Conservation (phyloP, 139 green algal genomes). For the Tetradesmus obliquus region DNA sequence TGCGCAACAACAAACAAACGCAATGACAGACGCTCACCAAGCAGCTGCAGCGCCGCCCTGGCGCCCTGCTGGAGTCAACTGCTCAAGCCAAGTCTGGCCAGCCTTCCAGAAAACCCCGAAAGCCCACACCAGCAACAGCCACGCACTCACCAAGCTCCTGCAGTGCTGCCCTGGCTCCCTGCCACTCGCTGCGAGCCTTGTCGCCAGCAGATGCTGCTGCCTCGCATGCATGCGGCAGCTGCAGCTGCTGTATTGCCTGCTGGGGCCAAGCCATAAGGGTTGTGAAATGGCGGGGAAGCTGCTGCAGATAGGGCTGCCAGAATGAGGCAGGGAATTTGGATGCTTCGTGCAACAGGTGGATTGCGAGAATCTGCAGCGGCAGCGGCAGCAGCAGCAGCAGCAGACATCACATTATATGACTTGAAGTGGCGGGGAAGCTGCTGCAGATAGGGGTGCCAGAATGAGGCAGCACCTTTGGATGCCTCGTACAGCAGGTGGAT, state of each 20-base stretch:
- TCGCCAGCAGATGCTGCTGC: slow-evolving; percentile 52
- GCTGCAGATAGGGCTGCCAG: slow-evolving; percentile 80
- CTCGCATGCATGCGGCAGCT: slow-evolving; percentile 40
- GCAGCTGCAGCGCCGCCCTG: too few relatives aligned
- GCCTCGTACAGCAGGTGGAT: slow-evolving; percentile 80
- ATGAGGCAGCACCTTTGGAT: slow-evolving; percentile 58
- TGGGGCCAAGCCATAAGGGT: slow-evolving; percentile 58
- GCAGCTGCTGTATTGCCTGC: slow-evolving; percentile 62
- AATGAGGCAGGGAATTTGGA: slow-evolving; percentile 60
- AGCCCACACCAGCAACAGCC: background rate
- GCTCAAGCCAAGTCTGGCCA: too few relatives aligned
- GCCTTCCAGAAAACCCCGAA: background rate
- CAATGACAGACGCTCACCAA: too few relatives aligned
- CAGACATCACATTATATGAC: background rate
- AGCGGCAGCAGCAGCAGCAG: background rate
- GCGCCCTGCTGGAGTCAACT: too few relatives aligned
- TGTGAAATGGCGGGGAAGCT: slow-evolving; percentile 73
- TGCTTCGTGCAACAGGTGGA: slow-evolving; percentile 80
- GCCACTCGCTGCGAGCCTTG: slow-evolving; percentile 46
- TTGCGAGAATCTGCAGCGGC: slow-evolving; percentile 64
- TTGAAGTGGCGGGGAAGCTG: slow-evolving; percentile 72
- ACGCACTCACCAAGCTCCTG: slow-evolving; percentile 29
- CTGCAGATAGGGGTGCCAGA: slow-evolving; percentile 76
- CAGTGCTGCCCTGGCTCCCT: slow-evolving; percentile 49
- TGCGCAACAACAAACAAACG: too few relatives aligned